Evolutionary conservation across 2,329 filamentous ascomycete species (phyloP).

Genomic region (Alternaria burnsii): DNA sequence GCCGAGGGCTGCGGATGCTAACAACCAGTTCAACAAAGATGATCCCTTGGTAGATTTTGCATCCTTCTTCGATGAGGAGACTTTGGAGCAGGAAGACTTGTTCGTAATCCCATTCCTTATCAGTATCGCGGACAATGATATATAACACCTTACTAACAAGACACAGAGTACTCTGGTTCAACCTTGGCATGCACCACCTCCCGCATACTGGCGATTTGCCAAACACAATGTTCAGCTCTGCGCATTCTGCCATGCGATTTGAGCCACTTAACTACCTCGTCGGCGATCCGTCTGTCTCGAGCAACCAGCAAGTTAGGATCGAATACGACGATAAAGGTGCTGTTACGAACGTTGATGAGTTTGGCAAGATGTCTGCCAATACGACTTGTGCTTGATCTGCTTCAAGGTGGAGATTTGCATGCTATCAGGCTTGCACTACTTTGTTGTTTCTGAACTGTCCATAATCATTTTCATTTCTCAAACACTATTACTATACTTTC

Average conservation of each 20-base stretch:
- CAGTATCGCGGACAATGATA: not conserved
- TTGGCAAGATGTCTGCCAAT: conserved; percentile 16
- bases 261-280: conserved; percentile 58
- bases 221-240: conserved; percentile 62
- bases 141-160: not conserved
- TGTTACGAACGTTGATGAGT: conserved; percentile 19
- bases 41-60: conserved; percentile 63
- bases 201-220: conserved; percentile 56
- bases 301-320: conserved; percentile 54
- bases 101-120: conserved; percentile 23
- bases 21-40: conserved; percentile 56
- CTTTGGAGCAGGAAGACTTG: conserved; percentile 51
- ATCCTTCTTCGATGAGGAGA: conserved; percentile 60
- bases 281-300: conserved; percentile 52
- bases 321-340: conserved; percentile 38
- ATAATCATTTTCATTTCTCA: not conserved
- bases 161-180: conserved; percentile 60
- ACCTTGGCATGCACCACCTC: conserved; percentile 62
- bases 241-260: conserved; percentile 56
- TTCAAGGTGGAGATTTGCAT: not conserved
- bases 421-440: not conserved
- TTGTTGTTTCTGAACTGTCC: not conserved
- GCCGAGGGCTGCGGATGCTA: conserved; percentile 54
- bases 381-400: not conserved
- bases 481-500: not conserved